Conservation (phyloP, 768 basidiomycete species). For the Kwoniella europaea region DNA sequence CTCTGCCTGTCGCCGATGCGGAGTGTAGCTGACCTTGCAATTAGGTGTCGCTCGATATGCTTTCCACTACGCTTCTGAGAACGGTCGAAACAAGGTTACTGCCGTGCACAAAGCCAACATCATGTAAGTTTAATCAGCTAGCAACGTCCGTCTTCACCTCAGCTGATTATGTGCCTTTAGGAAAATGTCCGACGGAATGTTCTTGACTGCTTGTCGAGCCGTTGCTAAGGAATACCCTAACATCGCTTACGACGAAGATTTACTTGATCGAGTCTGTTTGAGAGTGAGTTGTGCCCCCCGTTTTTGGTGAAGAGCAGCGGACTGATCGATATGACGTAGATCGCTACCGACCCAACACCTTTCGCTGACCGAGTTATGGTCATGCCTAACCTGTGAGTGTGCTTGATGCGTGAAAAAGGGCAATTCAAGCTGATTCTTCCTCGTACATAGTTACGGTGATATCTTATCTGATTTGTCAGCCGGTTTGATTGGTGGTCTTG, state of each 20-base stretch:
- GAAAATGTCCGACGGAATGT: constrained; percentile 99
- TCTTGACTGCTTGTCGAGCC: constrained; percentile 93
- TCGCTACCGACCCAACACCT: constrained; percentile 90
- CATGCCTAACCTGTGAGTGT: constrained; percentile 95
- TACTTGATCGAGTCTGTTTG: constrained; percentile 93
- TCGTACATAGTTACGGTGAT: constrained; percentile 63
- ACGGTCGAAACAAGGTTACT: constrained; percentile 87
- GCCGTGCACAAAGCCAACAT: constrained; percentile 99
- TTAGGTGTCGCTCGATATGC: constrained; percentile 85
- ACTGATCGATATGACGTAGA: constrained; percentile 59
- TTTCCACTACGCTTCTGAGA: constrained; percentile 92
- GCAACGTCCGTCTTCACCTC: too few relatives aligned
- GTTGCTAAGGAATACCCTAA: constrained; percentile 95
- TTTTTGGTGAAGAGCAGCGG: not conserved
- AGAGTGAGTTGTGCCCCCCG: constrained; percentile 64
- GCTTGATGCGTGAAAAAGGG: not conserved
- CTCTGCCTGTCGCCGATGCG: too few relatives aligned
- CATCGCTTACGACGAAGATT: constrained; percentile 92
- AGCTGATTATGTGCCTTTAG: constrained; percentile 59
- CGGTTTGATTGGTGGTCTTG: constrained; percentile 95
- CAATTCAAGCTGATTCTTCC: constrained; percentile 2
- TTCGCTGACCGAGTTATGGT: constrained; percentile 98
- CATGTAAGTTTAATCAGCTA: constrained; percentile 68
- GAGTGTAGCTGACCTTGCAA: too few relatives aligned
- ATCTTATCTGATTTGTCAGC: constrained; percentile 98